Evolutionary conservation across 768 basidiomycete species (phyloP).

Genomic region (Dentipellis sp.): DNA sequence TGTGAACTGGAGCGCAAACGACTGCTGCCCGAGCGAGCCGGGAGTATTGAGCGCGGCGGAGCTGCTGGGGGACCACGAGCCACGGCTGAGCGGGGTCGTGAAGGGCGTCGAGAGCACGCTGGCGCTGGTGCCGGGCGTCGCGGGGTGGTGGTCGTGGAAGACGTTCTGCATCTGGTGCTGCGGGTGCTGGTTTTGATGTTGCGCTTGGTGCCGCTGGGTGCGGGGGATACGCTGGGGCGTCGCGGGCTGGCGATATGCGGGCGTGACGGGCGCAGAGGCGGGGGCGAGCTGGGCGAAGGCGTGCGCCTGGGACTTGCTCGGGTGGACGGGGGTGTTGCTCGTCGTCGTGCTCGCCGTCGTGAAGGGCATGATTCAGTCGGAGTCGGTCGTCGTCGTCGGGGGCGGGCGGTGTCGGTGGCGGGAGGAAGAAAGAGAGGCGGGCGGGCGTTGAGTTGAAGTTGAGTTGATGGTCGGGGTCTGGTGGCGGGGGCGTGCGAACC

Average conservation of each 20-base stretch:
- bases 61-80: slow-evolving; percentile 41
- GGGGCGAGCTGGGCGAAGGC: slow-evolving; percentile 15
- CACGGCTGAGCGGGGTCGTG: slow-evolving; percentile 62
- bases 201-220: slow-evolving; percentile 28
- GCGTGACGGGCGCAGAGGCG: slow-evolving; percentile 36
- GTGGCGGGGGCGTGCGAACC: slow-evolving; percentile 12
- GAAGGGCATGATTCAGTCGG: neutral
- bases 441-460: slow-evolving; percentile 12
- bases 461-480: slow-evolving; percentile 7
- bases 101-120: slow-evolving; percentile 46
- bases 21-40: slow-evolving; percentile 32
- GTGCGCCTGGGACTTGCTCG: slow-evolving; percentile 6
- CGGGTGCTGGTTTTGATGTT: slow-evolving; percentile 13
- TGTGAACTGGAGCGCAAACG: slow-evolving; percentile 33
- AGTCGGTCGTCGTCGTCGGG: neutral
- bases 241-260: slow-evolving; percentile 38
- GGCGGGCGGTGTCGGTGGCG: neutral
- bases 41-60: slow-evolving; percentile 50
- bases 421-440: slow-evolving; percentile 4
- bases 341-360: slow-evolving; percentile 4
- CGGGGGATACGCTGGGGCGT: slow-evolving; percentile 58
- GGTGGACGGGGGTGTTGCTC: slow-evolving; percentile 9
- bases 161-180: neutral
- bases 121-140: slow-evolving; percentile 49
- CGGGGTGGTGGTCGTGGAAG: slow-evolving; percentile 36